phyloP scores from a whole-genome alignment of 352 stramenopile species.

The Detonula confervacea region DNA sequence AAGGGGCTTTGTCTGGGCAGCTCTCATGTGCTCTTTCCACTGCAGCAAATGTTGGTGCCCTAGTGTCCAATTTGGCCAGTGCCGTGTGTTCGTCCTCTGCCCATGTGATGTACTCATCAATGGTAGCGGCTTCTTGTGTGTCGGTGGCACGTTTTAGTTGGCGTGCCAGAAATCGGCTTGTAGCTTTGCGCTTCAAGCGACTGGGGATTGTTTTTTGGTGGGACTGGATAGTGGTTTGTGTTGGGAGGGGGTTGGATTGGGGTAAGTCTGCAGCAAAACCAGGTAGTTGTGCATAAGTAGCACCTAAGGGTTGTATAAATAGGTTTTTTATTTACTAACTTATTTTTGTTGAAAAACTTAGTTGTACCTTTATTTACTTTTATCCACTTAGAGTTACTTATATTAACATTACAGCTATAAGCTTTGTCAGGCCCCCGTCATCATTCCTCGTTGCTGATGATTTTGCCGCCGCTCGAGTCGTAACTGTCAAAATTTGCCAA shows the following conservation, averaged over 20 bases:
- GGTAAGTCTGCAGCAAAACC: constrained; percentile 1
- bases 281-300: not conserved
- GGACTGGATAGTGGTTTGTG: not conserved
- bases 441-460: not conserved
- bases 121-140: not conserved
- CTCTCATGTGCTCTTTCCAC: not conserved
- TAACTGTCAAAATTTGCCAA: not conserved
- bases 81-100: constrained; percentile 9
- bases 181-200: not conserved
- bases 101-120: constrained; percentile 11
- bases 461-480: not conserved
- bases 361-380: not conserved
- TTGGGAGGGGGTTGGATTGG: too few species aligned
- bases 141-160: not conserved
- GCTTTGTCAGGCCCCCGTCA: not conserved
- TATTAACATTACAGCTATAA: not conserved
- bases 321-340: not conserved
- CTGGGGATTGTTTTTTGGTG: not conserved
- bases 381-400: not conserved
- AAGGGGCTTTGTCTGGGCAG: not conserved
- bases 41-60: not conserved
- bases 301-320: not conserved
- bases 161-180: not conserved
- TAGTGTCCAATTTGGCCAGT: not conserved
- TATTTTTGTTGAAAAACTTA: not conserved